phyloP scores from a whole-genome alignment of 2,329 filamentous ascomycete genomes.

The Monosporascus sp. region DNA sequence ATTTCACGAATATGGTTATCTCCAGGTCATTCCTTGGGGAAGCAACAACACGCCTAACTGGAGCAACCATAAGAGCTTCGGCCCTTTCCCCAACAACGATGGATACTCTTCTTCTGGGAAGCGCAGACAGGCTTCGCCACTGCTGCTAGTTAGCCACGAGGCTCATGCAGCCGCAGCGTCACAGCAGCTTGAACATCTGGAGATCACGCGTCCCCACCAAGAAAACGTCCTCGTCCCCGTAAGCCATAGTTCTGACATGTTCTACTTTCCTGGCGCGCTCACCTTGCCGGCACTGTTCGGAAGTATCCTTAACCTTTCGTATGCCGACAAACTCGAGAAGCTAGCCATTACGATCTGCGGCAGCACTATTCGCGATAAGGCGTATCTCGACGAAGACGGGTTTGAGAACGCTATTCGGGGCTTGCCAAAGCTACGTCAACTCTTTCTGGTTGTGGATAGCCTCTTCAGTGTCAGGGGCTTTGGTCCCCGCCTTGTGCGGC shows the following conservation, averaged over 20 bases:
- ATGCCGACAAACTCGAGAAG: not conserved
- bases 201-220: not conserved
- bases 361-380: not conserved
- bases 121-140: not conserved
- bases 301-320: not conserved
- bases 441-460: not conserved
- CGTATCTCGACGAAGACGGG: not conserved
- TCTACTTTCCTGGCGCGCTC: not conserved
- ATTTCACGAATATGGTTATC: not conserved
- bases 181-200: not conserved
- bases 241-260: not conserved
- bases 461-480: not conserved
- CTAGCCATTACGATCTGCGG: not conserved
- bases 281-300: not conserved
- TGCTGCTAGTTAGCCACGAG: not conserved
- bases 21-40: not conserved
- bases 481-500: not conserved
- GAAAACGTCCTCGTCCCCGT: not conserved
- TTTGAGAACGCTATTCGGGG: not conserved
- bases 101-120: too few species aligned
- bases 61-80: not conserved
- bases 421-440: not conserved
- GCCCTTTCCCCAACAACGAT: not conserved
- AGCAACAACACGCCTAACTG: not conserved
- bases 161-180: not conserved